Base-by-base conservation (phyloP, 2,329 filamentous ascomycete species). In the Plenodomus tracheiphilus region DNA sequence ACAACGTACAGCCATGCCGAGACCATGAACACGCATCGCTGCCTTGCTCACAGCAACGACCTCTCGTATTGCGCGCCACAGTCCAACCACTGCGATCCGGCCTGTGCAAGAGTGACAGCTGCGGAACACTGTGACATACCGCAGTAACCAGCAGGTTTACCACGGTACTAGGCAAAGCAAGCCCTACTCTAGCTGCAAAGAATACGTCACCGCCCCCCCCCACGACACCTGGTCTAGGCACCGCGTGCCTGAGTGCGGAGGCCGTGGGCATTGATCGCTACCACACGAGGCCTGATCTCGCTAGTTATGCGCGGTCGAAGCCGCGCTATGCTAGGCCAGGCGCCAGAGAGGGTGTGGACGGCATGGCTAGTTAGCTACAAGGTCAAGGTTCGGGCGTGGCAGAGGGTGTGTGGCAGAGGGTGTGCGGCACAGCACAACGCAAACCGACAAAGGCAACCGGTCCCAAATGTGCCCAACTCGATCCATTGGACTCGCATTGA, bases 121-220 rank as follows among this genome's bases (percentile, higher is more conserved):
- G 51, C 49, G 47, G 51, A 49, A 44, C 46, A 47, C 35, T 28
- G 35, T 45, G 43, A 41, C 38, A 42, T 42, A 54, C 49, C 48
- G 40, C 34, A 40, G 28, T 32, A 41, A 32, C 21, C 35, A 48
- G 41, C 48, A 15, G 28, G 6, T 32, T 32, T 6, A 8, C 8
- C 28, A 32, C 11, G 39, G 39, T 28, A 34, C 22, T 4, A 32
- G 15, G 16, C 10, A 37, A 32, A 32, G 16, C 10, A 37, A 35
- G 39, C 28, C 28, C 4, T 32, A 15, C 28, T 10, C 28, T 32
- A 32, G 28, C 28, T 15, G 13, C 15, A 7, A 11, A 32, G 9
- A 8, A 32, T 53, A 58, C 56, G 56, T 59, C 56, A 59, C 43
- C 35, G 25, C 4, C 6, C 6, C 28, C 28, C 28, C 28, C 13